Percentiles rank a stretch among this genome's conserved stretches.
These are phyloP conservation scores for Rhizophora mangle DNA, from an alignment of 345 rosid species.

Conservation along the genomic window DNA sequence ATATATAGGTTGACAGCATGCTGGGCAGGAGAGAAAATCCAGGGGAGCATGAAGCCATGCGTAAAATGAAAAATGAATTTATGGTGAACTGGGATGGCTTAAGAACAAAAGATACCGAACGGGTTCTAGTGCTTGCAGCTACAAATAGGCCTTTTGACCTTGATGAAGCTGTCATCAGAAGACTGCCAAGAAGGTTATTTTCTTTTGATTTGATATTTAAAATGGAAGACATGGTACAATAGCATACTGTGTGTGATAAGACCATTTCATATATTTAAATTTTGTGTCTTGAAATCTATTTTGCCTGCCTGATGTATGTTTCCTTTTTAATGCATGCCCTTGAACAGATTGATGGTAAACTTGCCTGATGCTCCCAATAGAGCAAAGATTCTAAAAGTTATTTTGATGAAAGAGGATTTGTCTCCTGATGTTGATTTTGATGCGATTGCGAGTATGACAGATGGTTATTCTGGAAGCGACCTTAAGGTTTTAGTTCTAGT, in stretches of 20 bases:
- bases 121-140: slow-evolving; percentile 92
- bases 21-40: slow-evolving; percentile 83
- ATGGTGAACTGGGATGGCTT: slow-evolving; percentile 96
- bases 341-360: slow-evolving; percentile 75
- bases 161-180: slow-evolving; percentile 95
- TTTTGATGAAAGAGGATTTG: slow-evolving; percentile 78
- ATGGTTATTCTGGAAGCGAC: slow-evolving; percentile 95
- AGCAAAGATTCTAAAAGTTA: slow-evolving; percentile 68
- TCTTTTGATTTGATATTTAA: not conserved
- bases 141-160: slow-evolving; percentile 95
- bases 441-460: slow-evolving; percentile 65
- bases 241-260: not conserved
- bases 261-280: no score
- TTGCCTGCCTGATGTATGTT: no score
- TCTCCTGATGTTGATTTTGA: slow-evolving; percentile 70
- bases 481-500: slow-evolving; percentile 52
- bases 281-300: no score
- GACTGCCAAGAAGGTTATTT: slow-evolving; percentile 72
- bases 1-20: slow-evolving; percentile 87
- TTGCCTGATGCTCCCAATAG: slow-evolving; percentile 85
- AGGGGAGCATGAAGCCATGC: slow-evolving; percentile 86
- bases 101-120: slow-evolving; percentile 73
- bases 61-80: slow-evolving; percentile 93
- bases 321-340: slow-evolving; percentile 9
- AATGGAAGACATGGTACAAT: not conserved